Percentiles rank a stretch among this genome's conserved stretches.
Evolutionary conservation across 495 filamentous ascomycete genomes (phyloP).

Genomic region (Friedmanniomyces simplex): DNA sequence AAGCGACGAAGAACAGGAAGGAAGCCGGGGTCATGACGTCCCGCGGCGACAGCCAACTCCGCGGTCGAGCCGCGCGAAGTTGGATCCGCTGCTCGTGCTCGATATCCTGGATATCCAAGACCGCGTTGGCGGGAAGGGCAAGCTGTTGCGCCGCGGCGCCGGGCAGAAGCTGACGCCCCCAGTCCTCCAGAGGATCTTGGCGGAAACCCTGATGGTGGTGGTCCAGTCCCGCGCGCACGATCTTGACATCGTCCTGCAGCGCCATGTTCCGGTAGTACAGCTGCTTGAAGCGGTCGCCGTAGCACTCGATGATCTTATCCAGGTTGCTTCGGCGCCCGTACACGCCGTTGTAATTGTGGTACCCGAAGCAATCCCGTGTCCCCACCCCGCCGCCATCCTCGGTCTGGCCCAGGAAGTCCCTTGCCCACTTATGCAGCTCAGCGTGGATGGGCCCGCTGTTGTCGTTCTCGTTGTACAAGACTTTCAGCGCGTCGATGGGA

Average conservation of each 20-base stretch:
- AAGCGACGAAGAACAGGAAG: too few relatives aligned
- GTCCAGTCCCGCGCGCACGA: background rate
- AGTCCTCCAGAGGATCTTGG: background rate
- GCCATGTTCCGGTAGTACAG: slow-evolving; percentile 5
- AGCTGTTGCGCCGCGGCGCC: too few relatives aligned
- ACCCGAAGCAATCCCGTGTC: background rate
- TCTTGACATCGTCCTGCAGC: slow-evolving; percentile 1
- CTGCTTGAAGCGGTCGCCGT: background rate
- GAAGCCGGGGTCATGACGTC: too few relatives aligned
- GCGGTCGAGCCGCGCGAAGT: too few relatives aligned
- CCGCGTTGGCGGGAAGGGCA: too few relatives aligned
- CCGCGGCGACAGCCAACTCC: too few relatives aligned
- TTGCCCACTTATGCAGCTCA: slow-evolving; percentile 14
- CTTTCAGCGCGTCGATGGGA: slow-evolving; percentile 14
- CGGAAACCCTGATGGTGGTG: background rate
- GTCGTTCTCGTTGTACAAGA: slow-evolving; percentile 16
- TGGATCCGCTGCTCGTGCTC: too few relatives aligned
- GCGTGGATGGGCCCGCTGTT: slow-evolving; percentile 5
- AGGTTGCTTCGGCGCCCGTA: background rate
- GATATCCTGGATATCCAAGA: too few relatives aligned
- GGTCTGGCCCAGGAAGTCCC: slow-evolving; percentile 5
- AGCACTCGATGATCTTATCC: background rate
- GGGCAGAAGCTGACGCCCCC: background rate
- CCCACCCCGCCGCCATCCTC: background rate
- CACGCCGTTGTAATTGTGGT: background rate